These are phyloP conservation scores for Penicillium rolfsii DNA, from an alignment of 2,329 filamentous ascomycete species.

Conservation along the genomic window DNA sequence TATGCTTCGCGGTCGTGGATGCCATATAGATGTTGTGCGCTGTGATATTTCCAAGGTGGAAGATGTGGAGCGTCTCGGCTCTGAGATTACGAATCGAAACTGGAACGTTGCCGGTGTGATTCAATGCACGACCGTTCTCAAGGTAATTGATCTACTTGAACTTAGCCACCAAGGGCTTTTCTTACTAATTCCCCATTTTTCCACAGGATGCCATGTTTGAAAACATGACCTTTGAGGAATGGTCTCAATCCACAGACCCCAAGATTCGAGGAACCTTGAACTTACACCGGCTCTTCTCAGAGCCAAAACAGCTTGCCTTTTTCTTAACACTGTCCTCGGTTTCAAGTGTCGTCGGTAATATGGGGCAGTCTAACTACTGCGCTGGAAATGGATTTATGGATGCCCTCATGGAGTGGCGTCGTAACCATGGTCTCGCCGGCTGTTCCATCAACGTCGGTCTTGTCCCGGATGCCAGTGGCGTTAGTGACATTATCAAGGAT, in stretches of 20 bases:
- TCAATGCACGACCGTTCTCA: conserved; percentile 27
- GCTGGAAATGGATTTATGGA: conserved; percentile 51
- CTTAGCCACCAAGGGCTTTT: neutral
- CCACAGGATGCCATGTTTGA: conserved; percentile 28
- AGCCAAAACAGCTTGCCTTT: conserved; percentile 36
- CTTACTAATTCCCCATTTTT: conserved; percentile 12
- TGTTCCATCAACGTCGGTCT: conserved; percentile 28
- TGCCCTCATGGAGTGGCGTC: conserved; percentile 26
- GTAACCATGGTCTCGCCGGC: conserved; percentile 17
- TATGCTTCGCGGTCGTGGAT: conserved; percentile 18
- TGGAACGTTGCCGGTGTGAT: conserved; percentile 25
- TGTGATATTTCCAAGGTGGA: conserved; percentile 24
- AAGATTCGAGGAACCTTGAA: conserved; percentile 24
- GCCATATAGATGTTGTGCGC: conserved; percentile 17
- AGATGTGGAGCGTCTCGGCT: conserved; percentile 20
- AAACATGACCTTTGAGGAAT: conserved; percentile 25
- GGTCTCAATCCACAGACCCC: conserved; percentile 16
- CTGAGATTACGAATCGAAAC: conserved; percentile 16
- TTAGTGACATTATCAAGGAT: conserved; percentile 24
- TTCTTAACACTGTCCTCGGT: conserved; percentile 61
- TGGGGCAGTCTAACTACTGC: conserved; percentile 62
- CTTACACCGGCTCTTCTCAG: conserved; percentile 18
- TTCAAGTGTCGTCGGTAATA: conserved; percentile 60
- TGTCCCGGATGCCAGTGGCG: conserved; percentile 29
- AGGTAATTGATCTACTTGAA: conserved; percentile 7